Percentiles rank a stretch among this genome's conserved stretches.
Conservation (phyloP, 164 flowering plant genomes). For the Berberis thunbergii region DNA sequence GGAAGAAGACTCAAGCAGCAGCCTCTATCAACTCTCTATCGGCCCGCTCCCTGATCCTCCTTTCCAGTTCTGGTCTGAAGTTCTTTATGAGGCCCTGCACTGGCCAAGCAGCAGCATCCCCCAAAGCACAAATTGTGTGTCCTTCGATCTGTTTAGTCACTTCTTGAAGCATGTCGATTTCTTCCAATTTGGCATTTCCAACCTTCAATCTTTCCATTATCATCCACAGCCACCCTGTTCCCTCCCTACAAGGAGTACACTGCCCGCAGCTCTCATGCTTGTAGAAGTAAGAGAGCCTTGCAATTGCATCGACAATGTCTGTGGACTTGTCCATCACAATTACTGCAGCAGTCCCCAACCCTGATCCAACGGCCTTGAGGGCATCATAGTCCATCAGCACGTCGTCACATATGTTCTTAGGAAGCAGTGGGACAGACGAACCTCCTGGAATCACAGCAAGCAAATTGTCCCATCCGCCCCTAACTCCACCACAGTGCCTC, state of each 20-base stretch:
- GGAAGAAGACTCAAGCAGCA: conserved; percentile 25
- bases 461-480: conserved; percentile 98
- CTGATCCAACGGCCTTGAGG: conserved; percentile 82
- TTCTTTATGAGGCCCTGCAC: conserved; percentile 97
- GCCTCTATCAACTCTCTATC: conserved; percentile 73
- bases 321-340: conserved; percentile 98
- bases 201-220: conserved; percentile 96
- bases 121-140: conserved; percentile 94
- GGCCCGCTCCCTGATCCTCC: conserved; percentile 85
- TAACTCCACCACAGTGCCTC: conserved; percentile 93
- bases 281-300: conserved; percentile 91
- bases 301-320: conserved; percentile 95
- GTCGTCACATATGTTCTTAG: conserved; percentile 83
- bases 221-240: conserved; percentile 99
- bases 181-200: conserved; percentile 91
- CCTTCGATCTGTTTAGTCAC: conserved; percentile 98
- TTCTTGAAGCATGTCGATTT: conserved; percentile 98
- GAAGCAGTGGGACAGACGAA: conserved; percentile 86
- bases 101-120: conserved; percentile 99
- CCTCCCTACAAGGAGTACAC: conserved; percentile 98
- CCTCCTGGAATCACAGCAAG: conserved; percentile 96
- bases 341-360: conserved; percentile 95
- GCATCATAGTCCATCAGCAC: conserved; percentile 97
- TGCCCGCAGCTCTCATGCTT: conserved; percentile 99
- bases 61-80: conserved; percentile 93